These are phyloP conservation scores for Ceraceosorus bombacis DNA, from an alignment of 1,284 basidiomycete species.

Conservation along the genomic window DNA sequence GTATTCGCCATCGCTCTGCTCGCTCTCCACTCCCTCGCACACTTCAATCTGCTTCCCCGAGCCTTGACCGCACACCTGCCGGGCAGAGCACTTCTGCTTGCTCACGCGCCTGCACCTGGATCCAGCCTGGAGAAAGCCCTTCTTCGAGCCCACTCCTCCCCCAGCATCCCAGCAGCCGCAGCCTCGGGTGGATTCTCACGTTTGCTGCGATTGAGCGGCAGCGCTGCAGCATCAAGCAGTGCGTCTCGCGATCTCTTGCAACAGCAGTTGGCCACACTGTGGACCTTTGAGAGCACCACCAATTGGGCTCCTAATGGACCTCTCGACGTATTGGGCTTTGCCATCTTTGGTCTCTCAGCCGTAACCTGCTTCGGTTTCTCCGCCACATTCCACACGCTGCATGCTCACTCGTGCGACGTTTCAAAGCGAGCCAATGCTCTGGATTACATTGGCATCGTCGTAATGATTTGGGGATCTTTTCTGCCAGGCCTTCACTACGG, in stretches of 20 bases:
- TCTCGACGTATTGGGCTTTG: constrained; percentile 61
- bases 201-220: too few relatives aligned
- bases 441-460: constrained; percentile 53
- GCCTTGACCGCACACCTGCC: constrained; percentile 24
- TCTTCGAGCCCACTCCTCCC: not conserved
- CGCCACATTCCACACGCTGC: constrained; percentile 68
- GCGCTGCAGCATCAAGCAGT: too few relatives aligned
- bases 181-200: too few relatives aligned
- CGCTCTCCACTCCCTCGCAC: constrained; percentile 38
- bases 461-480: constrained; percentile 66
- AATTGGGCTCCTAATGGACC: constrained; percentile 50
- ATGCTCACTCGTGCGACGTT: constrained; percentile 60
- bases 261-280: too few relatives aligned
- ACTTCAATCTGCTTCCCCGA: constrained; percentile 21
- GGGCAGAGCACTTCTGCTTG: constrained; percentile 21
- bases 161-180: not conserved
- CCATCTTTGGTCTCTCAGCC: constrained; percentile 65
- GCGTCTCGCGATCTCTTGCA: too few relatives aligned
- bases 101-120: not conserved
- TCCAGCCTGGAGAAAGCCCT: not conserved
- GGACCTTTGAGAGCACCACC: not conserved
- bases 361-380: constrained; percentile 68
- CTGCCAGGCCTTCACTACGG: constrained; percentile 57
- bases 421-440: constrained; percentile 10
- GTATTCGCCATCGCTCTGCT: constrained; percentile 58